Conservation (phyloP, 2,329 filamentous ascomycete species). For the Hymenoscyphus linearis region DNA sequence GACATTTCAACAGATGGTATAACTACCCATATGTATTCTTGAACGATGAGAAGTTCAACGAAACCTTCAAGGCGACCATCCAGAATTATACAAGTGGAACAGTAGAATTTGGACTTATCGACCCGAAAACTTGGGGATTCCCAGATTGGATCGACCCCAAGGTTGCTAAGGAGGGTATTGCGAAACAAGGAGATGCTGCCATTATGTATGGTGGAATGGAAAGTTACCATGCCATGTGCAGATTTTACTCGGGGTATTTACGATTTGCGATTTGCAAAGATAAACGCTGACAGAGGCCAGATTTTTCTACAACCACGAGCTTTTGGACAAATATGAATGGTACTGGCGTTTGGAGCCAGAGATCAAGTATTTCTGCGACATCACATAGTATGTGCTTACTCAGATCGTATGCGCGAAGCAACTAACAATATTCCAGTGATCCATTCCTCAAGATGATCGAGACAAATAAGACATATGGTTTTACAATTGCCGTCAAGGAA, state of each 20-base stretch:
- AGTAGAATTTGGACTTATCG: constrained; percentile 93
- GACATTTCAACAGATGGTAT: constrained; percentile 98
- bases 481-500: constrained; percentile 98
- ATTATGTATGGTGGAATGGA: constrained; percentile 99
- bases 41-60: constrained; percentile 96
- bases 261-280: background rate
- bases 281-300: constrained; percentile 37
- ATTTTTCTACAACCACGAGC: constrained; percentile 95
- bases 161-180: constrained; percentile 91
- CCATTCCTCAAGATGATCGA: constrained; percentile 95
- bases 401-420: background rate
- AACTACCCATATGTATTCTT: constrained; percentile 98
- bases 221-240: constrained; percentile 98
- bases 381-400: constrained; percentile 74
- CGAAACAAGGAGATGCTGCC: constrained; percentile 91
- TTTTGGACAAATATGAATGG: constrained; percentile 96
- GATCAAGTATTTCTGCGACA: constrained; percentile 99
- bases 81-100: constrained; percentile 80
- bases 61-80: constrained; percentile 84
- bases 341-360: constrained; percentile 99
- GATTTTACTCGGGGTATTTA: constrained; percentile 90
- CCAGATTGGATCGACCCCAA: constrained; percentile 94
- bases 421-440: constrained; percentile 54
- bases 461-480: constrained; percentile 95
- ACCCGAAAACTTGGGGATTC: constrained; percentile 88